Percentiles rank a stretch among this genome's conserved stretches.
phyloP scores from a whole-genome alignment of 2,329 filamentous ascomycete genomes.

The Pyrenophora graminea region DNA sequence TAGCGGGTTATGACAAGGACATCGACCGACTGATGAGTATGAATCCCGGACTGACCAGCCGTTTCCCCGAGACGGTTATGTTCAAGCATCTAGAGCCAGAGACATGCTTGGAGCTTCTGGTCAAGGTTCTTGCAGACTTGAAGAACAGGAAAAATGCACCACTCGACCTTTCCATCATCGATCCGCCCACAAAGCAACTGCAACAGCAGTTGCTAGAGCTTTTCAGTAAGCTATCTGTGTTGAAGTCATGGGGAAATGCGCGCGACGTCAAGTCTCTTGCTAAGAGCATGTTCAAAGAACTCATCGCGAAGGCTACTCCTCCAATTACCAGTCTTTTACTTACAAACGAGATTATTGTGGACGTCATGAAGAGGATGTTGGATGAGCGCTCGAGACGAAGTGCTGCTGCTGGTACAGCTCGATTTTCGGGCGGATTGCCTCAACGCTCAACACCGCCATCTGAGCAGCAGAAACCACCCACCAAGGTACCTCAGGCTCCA shows the following conservation, averaged over 20 bases:
- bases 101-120: constrained; percentile 40
- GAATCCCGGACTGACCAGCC: constrained; percentile 67
- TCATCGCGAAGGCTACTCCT: constrained; percentile 29
- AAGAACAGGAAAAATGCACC: constrained; percentile 36
- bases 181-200: constrained; percentile 23
- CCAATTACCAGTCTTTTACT: constrained; percentile 26
- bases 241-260: constrained; percentile 65
- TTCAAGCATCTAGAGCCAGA: constrained; percentile 53
- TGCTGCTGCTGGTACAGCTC: constrained; percentile 24
- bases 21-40: constrained; percentile 66
- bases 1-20: constrained; percentile 67
- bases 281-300: constrained; percentile 53
- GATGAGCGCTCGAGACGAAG: constrained; percentile 36
- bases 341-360: constrained; percentile 30
- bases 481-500: background rate
- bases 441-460: background rate
- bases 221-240: constrained; percentile 50
- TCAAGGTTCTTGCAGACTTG: constrained; percentile 39
- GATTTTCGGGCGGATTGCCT: constrained; percentile 10
- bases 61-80: constrained; percentile 65
- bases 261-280: constrained; percentile 63
- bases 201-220: constrained; percentile 23
- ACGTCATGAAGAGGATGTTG: constrained; percentile 39
- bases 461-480: constrained; percentile 7
- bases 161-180: constrained; percentile 35